A percentile compares a stretch with the other conserved stretches of the same genome.
Conservation (phyloP, 2,329 filamentous ascomycete genomes). For the Lasiodiplodia sp. region DNA sequence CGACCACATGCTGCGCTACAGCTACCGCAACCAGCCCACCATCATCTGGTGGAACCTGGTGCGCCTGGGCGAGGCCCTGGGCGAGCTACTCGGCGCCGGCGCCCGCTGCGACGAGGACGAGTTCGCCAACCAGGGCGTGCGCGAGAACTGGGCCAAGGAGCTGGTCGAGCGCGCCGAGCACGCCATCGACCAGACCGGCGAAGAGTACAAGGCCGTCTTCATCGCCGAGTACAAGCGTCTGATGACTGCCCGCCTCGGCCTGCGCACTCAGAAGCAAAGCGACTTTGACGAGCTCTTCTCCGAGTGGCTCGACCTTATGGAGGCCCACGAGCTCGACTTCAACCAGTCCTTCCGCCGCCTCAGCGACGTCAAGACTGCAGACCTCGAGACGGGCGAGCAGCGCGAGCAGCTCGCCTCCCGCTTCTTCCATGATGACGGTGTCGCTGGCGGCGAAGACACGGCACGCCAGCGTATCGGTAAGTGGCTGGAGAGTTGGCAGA, state of each 20-base stretch:
- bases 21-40: conserved; percentile 91
- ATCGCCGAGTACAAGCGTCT: conserved; percentile 86
- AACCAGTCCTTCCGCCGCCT: conserved; percentile 91
- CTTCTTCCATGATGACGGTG: conserved; percentile 82
- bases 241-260: conserved; percentile 81
- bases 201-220: conserved; percentile 90
- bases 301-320: conserved; percentile 81
- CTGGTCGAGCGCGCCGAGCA: conserved; percentile 82
- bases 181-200: conserved; percentile 79
- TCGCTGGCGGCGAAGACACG: conserved; percentile 63
- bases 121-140: conserved; percentile 77
- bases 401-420: conserved; percentile 69
- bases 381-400: conserved; percentile 70
- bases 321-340: conserved; percentile 86
- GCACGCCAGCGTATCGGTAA: conserved; percentile 71
- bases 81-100: conserved; percentile 85
- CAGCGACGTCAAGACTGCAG: conserved; percentile 66
- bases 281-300: conserved; percentile 86
- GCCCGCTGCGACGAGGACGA: conserved; percentile 71
- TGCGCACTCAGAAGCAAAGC: conserved; percentile 70
- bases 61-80: conserved; percentile 85
- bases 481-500: conserved; percentile 84
- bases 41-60: conserved; percentile 99
- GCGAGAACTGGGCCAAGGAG: conserved; percentile 70
- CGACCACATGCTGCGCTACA: conserved; percentile 84